Evolutionary conservation across 2,329 filamentous ascomycete species (phyloP), one percentile per base, ranked within the genome.

Genomic region (Pseudohalonectria lignicola): DNA sequence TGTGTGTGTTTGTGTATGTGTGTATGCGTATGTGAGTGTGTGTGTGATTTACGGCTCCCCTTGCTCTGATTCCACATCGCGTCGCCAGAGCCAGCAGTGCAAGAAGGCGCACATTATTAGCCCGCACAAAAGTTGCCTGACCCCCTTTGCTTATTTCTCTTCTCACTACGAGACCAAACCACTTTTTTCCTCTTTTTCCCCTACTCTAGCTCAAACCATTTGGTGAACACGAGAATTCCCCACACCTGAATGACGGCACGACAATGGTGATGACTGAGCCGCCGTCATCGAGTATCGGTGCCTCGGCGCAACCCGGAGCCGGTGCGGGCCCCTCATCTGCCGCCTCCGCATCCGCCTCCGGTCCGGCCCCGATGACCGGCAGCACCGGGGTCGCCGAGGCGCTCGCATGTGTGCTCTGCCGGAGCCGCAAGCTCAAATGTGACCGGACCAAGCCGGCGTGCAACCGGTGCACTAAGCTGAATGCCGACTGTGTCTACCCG

Each of bases 341-440:
- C 23, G 25, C 31, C 7, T 26, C 16, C 16, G 28, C 32, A 18
- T 33, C 34, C 23, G 36, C 9, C 21, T 34, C 16, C 8, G 20
- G n/a, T 18, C 17, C 29, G 16, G 36, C 40, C 31, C 37, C 34
- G 21, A 7, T 20, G 29, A 15, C 26, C 13, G 26, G 41, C 37
- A 17, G 39, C 37, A 30, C 25, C 30, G 15, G 34, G 37, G 31
- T 23, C 38, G 31, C 47, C 18, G 67, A 69, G 48, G 58, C 64
- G 16, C 79, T 94, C 58, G 84, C 87, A 15, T 94, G 87, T 55
- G 79, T 92, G 20, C 71, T 85, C 38, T 94, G 87, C 57, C 74
- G 88, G 46, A 80, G 80, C 52, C 72, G 87, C 49, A 95, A 95
- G 61, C 65, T 94, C 49, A 82, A 83, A 59, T 95, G 88, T 62